These are phyloP conservation scores for Chionographis japonica DNA, from an alignment of 106 monocot genomes.

Conservation along the genomic window DNA sequence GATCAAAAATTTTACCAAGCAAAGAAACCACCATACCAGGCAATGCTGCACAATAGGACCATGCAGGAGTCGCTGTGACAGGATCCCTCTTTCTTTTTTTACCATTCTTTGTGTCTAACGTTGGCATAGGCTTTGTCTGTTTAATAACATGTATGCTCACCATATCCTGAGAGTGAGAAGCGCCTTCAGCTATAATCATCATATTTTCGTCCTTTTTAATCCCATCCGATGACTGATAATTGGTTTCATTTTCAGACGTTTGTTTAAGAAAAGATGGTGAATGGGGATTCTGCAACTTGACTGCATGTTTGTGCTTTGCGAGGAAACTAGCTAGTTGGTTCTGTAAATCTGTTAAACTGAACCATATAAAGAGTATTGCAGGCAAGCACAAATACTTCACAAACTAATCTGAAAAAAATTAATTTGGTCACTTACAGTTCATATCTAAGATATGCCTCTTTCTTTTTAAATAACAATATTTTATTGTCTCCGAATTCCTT, in stretches of 20 bases:
- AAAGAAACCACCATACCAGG: slow-evolving; percentile 31
- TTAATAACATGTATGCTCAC: slow-evolving; percentile 23
- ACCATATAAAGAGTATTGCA: slow-evolving; percentile 33
- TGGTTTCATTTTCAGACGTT: slow-evolving; percentile 18
- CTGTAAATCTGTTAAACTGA: slow-evolving; percentile 81
- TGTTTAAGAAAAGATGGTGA: slow-evolving; percentile 16
- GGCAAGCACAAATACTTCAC: not conserved
- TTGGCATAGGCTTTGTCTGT: slow-evolving; percentile 9
- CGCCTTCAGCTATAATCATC: slow-evolving; percentile 1
- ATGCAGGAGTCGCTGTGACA: slow-evolving; percentile 49
- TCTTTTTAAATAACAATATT: slow-evolving; percentile 36
- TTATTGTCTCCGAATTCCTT: slow-evolving; percentile 23
- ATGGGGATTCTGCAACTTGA: slow-evolving; percentile 6
- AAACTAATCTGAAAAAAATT: slow-evolving; percentile 2
- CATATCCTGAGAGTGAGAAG: slow-evolving; percentile 20
- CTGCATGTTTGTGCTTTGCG: slow-evolving; percentile 33
- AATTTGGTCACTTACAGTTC: slow-evolving; percentile 52
- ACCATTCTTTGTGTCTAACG: slow-evolving; percentile 22
- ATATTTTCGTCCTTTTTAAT: slow-evolving; percentile 8
- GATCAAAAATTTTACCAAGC: not conserved
- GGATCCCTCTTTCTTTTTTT: slow-evolving; percentile 49
- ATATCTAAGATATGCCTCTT: slow-evolving; percentile 73
- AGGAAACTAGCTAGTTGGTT: slow-evolving; percentile 48
- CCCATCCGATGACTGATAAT: slow-evolving; percentile 6
- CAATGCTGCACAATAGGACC: slow-evolving; percentile 56